A percentile compares a stretch with the other conserved stretches of the same genome.
Evolutionary conservation across 2,329 filamentous ascomycete genomes (phyloP).

Genomic region (Diaporthe humulicola): DNA sequence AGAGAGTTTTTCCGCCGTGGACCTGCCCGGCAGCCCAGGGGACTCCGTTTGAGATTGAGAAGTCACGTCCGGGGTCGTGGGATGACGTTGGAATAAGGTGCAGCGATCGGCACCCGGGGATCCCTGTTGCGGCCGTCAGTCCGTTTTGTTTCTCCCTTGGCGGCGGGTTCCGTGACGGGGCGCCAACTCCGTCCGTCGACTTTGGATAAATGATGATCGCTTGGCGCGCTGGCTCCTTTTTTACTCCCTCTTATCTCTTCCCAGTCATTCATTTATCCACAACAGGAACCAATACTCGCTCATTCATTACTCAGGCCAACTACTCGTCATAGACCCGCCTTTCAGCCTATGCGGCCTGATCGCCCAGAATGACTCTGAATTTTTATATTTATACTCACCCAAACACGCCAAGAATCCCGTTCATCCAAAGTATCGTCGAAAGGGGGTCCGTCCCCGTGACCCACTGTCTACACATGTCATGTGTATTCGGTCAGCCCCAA

Average conservation of each 20-base stretch:
- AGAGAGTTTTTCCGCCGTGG: not conserved
- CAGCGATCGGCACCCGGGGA: not conserved
- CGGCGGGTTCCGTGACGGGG: not conserved
- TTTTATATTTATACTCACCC: constrained; percentile 12
- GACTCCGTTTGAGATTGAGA: constrained; percentile 18
- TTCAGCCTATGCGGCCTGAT: constrained; percentile 20
- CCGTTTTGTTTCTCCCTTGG: constrained; percentile 21
- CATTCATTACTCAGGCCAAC: not conserved
- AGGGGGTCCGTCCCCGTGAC: not conserved
- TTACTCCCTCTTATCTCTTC: not conserved
- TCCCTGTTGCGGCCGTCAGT: not conserved
- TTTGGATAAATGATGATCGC: constrained; percentile 35
- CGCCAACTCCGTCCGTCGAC: constrained; percentile 15
- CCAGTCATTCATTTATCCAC: constrained; percentile 23
- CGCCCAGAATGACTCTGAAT: not conserved
- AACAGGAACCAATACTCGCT: constrained; percentile 22
- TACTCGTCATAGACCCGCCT: constrained; percentile 8
- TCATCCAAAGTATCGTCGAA: not conserved
- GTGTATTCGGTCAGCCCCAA: not conserved
- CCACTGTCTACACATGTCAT: not conserved
- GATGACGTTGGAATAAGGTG: constrained; percentile 24
- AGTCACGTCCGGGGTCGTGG: not conserved
- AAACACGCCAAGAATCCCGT: constrained; percentile 24
- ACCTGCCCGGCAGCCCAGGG: not conserved
- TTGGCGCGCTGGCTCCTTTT: constrained; percentile 9